Base-by-base conservation (phyloP, 1,284 basidiomycete genomes). In the Ustanciosporium gigantosporum region DNA sequence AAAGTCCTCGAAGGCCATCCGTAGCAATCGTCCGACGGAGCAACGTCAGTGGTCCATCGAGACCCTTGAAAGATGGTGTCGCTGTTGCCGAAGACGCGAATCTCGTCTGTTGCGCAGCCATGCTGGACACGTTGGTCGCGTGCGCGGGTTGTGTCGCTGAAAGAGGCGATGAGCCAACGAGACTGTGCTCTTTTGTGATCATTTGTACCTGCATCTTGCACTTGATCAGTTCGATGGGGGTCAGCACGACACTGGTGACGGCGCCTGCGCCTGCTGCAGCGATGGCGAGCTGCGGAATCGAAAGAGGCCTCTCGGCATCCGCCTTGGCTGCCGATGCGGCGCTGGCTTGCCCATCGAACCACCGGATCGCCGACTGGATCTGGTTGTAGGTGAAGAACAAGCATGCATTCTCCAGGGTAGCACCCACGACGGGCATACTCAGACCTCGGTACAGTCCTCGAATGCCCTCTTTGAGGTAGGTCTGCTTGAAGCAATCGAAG, bases 191-290 rank as follows among this genome's bases (percentile, higher is more conserved):
- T 4, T 81, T 66, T 34, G 82, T 80, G 31, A 90, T 83, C 84
- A 91, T 89, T 79, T 93, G 90, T 3, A 93, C 90, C 81, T 94
- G 94, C 90, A 93, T 92, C 74, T 90, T 88, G 79, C 90, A 93
- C 81, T 94, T 94, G 68, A 94, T 85, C 47, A 91, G 86, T 78
- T 94, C 91, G 59, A 93, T 87, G 2, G 90, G 91, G 1, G 90
- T 93, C 85, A 93, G 80, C 46, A 93, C 83, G 75, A 91, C 88
- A 65, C 87, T 89, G 1, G 90, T 87, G 23, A 87, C 82, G 3
- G 86, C 83, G n/a, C 90, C 91, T 4, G 90, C 88, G 20, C 87
- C 87, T 2, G 85, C 89, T 23, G 86, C 89, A 6, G 91, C 87
- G 11, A 91, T 69, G 2, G 85, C 85, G 7, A 90, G 81, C 71